Conservation (phyloP, 1,284 basidiomycete species). For the Boletus sp. region DNA sequence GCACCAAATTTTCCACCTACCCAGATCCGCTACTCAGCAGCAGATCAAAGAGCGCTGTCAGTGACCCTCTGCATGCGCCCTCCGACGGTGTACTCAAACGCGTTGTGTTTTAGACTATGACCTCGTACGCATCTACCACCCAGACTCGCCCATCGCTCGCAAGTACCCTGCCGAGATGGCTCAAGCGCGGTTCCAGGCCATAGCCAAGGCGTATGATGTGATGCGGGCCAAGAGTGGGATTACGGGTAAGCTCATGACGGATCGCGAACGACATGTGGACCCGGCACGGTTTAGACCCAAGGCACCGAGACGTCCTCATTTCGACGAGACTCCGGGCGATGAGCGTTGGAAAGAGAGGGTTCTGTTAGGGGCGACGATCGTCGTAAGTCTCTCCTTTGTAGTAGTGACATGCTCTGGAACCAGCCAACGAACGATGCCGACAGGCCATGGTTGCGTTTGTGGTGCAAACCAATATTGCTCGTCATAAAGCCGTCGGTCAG, state of each 20-base stretch:
- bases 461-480: conserved; percentile 24
- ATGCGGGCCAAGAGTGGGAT: conserved; percentile 42
- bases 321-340: conserved; percentile 34
- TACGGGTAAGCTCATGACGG: conserved; percentile 17
- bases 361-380: conserved; percentile 44
- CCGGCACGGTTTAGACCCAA: conserved; percentile 29
- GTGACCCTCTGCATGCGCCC: conserved; percentile 18
- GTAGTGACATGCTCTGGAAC: not conserved
- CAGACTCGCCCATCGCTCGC: conserved; percentile 55
- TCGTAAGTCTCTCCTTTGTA: conserved; percentile 36
- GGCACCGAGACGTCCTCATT: conserved; percentile 22
- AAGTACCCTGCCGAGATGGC: conserved; percentile 42
- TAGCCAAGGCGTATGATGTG: conserved; percentile 57
- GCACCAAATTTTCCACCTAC: conserved; percentile 67
- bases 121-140: conserved; percentile 66
- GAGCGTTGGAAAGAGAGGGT: conserved; percentile 56
- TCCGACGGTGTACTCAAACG: not conserved
- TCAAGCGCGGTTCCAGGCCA: conserved; percentile 58
- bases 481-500: conserved; percentile 19
- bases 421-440: not conserved
- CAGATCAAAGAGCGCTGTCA: conserved; percentile 65
- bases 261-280: conserved; percentile 25
- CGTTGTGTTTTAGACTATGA: conserved; percentile 53
- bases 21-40: conserved; percentile 46
- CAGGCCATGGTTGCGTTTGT: conserved; percentile 30